Percentiles rank a stretch among this genome's conserved stretches.
Conservation (phyloP, 2,329 filamentous ascomycete genomes). For the Diaporthe destruens region DNA sequence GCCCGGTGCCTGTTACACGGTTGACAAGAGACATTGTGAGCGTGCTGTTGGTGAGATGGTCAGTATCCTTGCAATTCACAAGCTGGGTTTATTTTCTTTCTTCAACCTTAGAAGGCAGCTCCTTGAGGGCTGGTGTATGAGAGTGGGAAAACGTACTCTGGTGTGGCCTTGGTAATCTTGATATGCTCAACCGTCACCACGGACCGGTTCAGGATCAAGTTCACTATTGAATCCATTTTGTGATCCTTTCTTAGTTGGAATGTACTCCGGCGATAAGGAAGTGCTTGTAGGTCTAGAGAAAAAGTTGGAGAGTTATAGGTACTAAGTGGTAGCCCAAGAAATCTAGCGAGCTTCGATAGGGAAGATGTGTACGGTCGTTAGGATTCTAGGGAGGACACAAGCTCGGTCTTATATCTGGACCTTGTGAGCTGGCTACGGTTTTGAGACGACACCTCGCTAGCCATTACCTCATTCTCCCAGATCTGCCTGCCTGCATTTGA, state of each 20-base stretch:
- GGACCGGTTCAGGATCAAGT: constrained; percentile 48
- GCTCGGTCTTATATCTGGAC: constrained; percentile 18
- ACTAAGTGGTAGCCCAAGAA: neutral
- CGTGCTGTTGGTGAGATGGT: constrained; percentile 45
- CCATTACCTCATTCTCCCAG: constrained; percentile 3
- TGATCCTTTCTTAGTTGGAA: neutral
- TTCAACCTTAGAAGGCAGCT: too few relatives aligned
- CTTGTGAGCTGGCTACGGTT: neutral
- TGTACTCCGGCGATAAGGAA: neutral
- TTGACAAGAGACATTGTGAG: constrained; percentile 49
- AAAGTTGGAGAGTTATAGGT: neutral
- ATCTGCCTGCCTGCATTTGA: neutral
- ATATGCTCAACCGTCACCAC: constrained; percentile 49
- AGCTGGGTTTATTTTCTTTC: neutral
- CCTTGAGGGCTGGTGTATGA: too few relatives aligned
- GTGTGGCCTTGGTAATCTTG: constrained; percentile 49
- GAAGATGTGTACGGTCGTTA: neutral
- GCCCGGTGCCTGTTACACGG: constrained; percentile 49
- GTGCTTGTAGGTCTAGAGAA: neutral
- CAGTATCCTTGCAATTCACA: neutral
- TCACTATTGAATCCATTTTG: constrained; percentile 48
- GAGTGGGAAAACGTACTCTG: constrained; percentile 47
- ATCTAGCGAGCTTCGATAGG: neutral
- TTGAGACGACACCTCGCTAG: constrained; percentile 20
- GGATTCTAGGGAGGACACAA: neutral